Evolutionary conservation across 2,329 filamentous ascomycete species (phyloP).

Genomic region (Cercospora nicotianae): DNA sequence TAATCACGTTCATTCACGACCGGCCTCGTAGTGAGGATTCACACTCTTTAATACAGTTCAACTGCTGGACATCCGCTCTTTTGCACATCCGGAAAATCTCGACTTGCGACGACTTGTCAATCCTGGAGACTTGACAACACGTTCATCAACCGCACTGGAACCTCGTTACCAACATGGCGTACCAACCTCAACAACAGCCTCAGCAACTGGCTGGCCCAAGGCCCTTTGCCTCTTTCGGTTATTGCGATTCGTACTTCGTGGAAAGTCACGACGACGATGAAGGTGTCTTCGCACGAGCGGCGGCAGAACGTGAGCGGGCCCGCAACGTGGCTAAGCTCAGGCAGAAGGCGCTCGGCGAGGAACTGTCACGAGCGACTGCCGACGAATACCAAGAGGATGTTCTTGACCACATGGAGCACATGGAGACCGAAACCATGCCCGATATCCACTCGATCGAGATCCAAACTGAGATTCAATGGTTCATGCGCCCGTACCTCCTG

Average conservation of each 20-base stretch:
- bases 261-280: conserved; percentile 60
- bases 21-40: conserved; percentile 48
- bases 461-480: conserved; percentile 99
- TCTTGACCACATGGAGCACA: conserved; percentile 87
- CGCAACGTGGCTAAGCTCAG: conserved; percentile 77
- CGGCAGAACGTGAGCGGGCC: conserved; percentile 72
- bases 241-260: conserved; percentile 69
- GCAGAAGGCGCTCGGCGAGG: conserved; percentile 84
- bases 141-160: conserved; percentile 37
- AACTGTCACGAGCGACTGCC: conserved; percentile 79
- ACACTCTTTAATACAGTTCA: conserved; percentile 52
- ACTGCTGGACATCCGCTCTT: conserved; percentile 45
- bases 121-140: conserved; percentile 52
- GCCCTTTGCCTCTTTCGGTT: conserved; percentile 57
- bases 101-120: conserved; percentile 40
- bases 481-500: conserved; percentile 96
- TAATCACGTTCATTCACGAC: conserved; percentile 57
- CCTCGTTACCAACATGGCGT: conserved; percentile 54
- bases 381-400: conserved; percentile 95
- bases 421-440: conserved; percentile 93
- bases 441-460: conserved; percentile 98
- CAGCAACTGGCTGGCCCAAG: conserved; percentile 37
- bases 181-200: conserved; percentile 41
- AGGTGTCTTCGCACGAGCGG: conserved; percentile 54
- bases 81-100: conserved; percentile 35